Evolutionary conservation across 2,329 filamentous ascomycete species (phyloP), one percentile per base, ranked within the genome.

Genomic region (Hymenoscyphus occultus): DNA sequence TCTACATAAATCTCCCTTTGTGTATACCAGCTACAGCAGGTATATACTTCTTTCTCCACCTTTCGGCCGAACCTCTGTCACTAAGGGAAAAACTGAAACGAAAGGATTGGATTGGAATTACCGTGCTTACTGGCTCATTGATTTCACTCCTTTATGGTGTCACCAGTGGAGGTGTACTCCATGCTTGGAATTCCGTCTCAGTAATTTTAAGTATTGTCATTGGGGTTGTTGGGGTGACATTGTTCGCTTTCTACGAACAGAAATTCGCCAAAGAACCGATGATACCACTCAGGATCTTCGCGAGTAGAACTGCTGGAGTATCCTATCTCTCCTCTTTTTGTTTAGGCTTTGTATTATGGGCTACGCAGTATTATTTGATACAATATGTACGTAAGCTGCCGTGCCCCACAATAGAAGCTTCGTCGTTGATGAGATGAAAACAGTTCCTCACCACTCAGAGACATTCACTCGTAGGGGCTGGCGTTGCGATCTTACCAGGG

Each of bases 141-240:
- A 85, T 84, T 0, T 81, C 81, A 40, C 83, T 89, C 70, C 75
- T 89, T 40, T 84, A 88, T 58, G 83, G 84, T 0, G 74, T 89
- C 4, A 86, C 85, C 0, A 86, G 84, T 78, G 88, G 86, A 10
- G 87, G 86, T 39, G 80, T 88, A 13, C 82, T 87, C 75, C 89
- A 88, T 72, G 72, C 80, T 0, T 90, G 87, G 88, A 73, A 77
- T 56, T 85, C 82, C 6, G 87, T 83, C 79, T 79, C 80, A 0
- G 87, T 85, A 0, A 76, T 90, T 3, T 79, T 86, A 0, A 86
- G 86, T 0, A 74, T 91, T 9, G 74, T 85, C 3, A 56, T 89
- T 14, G 86, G 86, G 1, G 71, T 76, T 0, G 71, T 77, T 0
- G 81, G 83, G 1, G 74, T 89, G 6, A 69, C 80, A 4, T 75